Evolutionary conservation across 352 stramenopile species (phyloP).

Genomic region (Phytophthora capsici): DNA sequence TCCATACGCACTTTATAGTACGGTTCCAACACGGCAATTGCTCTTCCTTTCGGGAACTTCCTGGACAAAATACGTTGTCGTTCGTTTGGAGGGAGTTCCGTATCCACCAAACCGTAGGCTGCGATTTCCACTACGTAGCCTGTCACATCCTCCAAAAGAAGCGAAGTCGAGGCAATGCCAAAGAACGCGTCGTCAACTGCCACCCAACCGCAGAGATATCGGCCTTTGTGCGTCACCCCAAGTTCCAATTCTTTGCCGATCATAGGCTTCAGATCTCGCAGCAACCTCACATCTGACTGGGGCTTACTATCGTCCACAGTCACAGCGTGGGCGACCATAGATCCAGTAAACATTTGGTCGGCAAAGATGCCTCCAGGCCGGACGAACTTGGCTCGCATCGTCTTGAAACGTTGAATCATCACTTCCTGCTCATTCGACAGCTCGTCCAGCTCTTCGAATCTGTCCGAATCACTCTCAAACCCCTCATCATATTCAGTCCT

Average conservation of each 20-base stretch:
- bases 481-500: slow-evolving; percentile 6
- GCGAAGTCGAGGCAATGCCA: slow-evolving; percentile 15
- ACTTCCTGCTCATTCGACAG: slow-evolving; percentile 9
- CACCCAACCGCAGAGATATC: slow-evolving; percentile 44
- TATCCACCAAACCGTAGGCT: slow-evolving; percentile 31
- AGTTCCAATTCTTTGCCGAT: slow-evolving; percentile 27
- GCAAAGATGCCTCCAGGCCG: slow-evolving; percentile 23
- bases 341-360: slow-evolving; percentile 12
- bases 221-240: slow-evolving; percentile 32
- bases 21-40: slow-evolving; percentile 34
- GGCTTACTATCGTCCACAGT: slow-evolving; percentile 21
- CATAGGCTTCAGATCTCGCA: slow-evolving; percentile 32
- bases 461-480: background rate
- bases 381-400: slow-evolving; percentile 22
- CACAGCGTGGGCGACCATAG: background rate
- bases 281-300: slow-evolving; percentile 3
- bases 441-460: slow-evolving; percentile 6
- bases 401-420: slow-evolving; percentile 30
- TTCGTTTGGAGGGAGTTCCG: slow-evolving; percentile 12
- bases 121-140: slow-evolving; percentile 38
- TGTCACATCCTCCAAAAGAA: slow-evolving; percentile 40
- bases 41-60: slow-evolving; percentile 30
- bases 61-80: slow-evolving; percentile 12
- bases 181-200: slow-evolving; percentile 41
- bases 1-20: slow-evolving; percentile 44